Evolutionary conservation across 805 yeast genomes (phyloP), one percentile per base, ranked within the genome.

Genomic region (Pichia nakasei): DNA sequence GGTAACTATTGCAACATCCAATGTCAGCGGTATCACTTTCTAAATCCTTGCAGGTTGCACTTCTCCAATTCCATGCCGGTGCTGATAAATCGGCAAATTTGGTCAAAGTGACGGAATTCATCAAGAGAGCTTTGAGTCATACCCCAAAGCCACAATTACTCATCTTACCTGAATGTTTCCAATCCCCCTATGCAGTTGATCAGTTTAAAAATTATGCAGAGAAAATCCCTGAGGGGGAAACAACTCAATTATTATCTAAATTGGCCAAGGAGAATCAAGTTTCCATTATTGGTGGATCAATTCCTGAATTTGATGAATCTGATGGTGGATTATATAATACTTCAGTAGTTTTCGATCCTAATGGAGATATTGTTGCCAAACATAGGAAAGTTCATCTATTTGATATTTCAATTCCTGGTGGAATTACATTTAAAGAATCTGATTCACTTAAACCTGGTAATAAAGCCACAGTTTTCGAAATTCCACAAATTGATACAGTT

Each of bases 141-240:
- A 78, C 82, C 21, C 70, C 78, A 17, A 57, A 63, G 21, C 75
- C 80, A 8, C 84, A 89, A 54, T 68, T 91, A 35, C 75, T 93
- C 11, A 86, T 93, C 51, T 68, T 93, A 27, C 98, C 98, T 9
- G 97, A 93, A 66, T 88, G 96, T 66, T 91, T 89, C 75, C 93
- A 91, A 61, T 85, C 96, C 1, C 97, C 97, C 3, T 93, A 93
- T 59, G 78, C 95, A 0, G 95, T 87, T 24, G 76, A 76, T 46
- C 82, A 89, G 49, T 93, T 93, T 64, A 76, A 84, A 6, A 80
- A 85, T 47, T 91, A 93, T 59, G 89, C 96, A 3, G 98, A 93
- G 61, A 53, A 62, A n/a, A 84, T 93, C 36, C 94, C 95, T 6
- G 60, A 67, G 2, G 95, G 95, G 6, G 80, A 78, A 47, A 72